Evolutionary conservation across 768 basidiomycete genomes (phyloP), one percentile per base, ranked within the genome.

Genomic region (Suillus ampliporus): DNA sequence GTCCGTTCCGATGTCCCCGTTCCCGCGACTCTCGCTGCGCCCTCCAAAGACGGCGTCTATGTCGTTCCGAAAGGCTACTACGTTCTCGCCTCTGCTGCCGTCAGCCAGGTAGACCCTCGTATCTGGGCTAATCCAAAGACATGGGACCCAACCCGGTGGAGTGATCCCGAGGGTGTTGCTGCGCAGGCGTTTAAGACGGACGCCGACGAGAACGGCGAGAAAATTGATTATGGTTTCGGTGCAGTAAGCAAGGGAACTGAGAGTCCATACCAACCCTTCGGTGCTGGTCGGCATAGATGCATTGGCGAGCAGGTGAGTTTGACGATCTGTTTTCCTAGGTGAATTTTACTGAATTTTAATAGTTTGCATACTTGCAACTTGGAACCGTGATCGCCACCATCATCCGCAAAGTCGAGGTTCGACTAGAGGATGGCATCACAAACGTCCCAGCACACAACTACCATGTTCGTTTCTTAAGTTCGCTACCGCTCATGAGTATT

Each of bases 141-240:
- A 35, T 99, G 94, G 90, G 86, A 94, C 57, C 94, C 94, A 0
- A 73, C 78, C 41, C 83, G 97, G 65, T 99, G 97, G 97, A 83
- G 82, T 46, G 95, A 97, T 69, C 84, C 87, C 23, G 86, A 90
- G 62, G 95, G 94, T 69, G 83, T 91, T 46, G 94, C 93, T 4
- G 88, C 89, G 28, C 83, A 88, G 72, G 94, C 94, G 17, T 86
- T 86, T 70, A 87, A 86, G 69, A 82, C 84, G 66, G 95, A 97
- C 71, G 76, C 79, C 44, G 92, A 92, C 68, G 88, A 88, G 68
- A 76, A 77, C 37, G 91, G 93, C 61, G 94, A 97, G 76, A 95
- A 95, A 81, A 82, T 99, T 64, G 97, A 99, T 76, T 99, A 90
- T 71, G 97, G 97, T 2, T 99, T 94, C 75, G 97, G 97, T 58